Percentiles rank a stretch among this genome's conserved stretches.
Evolutionary conservation across 2,329 filamentous ascomycete genomes (phyloP).

Genomic region (Ophiostoma himal-ulmi): DNA sequence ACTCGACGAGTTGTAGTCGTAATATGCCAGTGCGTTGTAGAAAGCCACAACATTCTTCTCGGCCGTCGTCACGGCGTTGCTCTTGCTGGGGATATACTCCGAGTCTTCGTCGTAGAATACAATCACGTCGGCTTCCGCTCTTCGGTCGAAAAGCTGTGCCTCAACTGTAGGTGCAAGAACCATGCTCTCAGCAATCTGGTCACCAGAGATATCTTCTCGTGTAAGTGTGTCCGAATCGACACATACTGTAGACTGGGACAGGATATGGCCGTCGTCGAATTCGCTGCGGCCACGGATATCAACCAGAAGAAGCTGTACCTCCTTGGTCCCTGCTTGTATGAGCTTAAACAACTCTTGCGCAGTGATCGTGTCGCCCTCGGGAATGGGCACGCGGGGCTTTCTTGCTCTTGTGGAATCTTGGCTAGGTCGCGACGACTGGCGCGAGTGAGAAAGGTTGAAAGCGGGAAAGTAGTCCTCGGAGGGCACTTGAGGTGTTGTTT

Average conservation of each 20-base stretch:
- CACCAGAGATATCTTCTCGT: slow-evolving; percentile 59
- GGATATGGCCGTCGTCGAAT: slow-evolving; percentile 86
- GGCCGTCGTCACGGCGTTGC: slow-evolving; percentile 24
- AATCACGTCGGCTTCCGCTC: slow-evolving; percentile 74
- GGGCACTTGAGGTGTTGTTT: slow-evolving; percentile 21
- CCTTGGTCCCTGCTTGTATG: slow-evolving; percentile 48
- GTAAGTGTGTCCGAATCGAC: slow-evolving; percentile 73
- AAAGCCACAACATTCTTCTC: slow-evolving; percentile 62
- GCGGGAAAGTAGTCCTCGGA: slow-evolving; percentile 34
- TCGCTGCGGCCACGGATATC: slow-evolving; percentile 75
- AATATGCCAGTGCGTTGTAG: slow-evolving; percentile 73
- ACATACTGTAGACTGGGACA: slow-evolving; percentile 76
- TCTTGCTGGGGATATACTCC: slow-evolving; percentile 42
- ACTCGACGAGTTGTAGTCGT: slow-evolving; percentile 53
- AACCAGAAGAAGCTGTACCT: slow-evolving; percentile 69
- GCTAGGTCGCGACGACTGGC: slow-evolving; percentile 26
- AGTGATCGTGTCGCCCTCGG: slow-evolving; percentile 55
- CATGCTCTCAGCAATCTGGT: slow-evolving; percentile 60
- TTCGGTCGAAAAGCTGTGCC: slow-evolving; percentile 63
- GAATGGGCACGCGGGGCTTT: slow-evolving; percentile 41
- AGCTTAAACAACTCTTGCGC: slow-evolving; percentile 66
- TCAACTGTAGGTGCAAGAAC: slow-evolving; percentile 70
- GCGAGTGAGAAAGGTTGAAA: slow-evolving; percentile 23
- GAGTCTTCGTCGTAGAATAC: slow-evolving; percentile 82
- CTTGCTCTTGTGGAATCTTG: slow-evolving; percentile 32